phyloP scores from a whole-genome alignment of 345 rosid genomes.

The Lenwebbia sp. region DNA sequence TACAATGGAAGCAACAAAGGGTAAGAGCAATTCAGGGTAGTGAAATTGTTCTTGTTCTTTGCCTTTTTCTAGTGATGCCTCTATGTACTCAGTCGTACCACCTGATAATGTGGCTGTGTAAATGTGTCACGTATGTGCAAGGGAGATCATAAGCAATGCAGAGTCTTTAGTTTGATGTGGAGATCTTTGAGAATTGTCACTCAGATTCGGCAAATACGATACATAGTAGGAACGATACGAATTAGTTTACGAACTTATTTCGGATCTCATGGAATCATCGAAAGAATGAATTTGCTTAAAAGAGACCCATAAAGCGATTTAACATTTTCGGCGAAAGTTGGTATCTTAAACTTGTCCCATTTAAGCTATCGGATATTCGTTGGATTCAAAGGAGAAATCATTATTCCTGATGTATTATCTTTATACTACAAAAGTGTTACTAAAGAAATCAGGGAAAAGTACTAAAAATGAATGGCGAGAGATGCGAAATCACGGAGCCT shows the following conservation, averaged over 20 bases:
- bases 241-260: neutral
- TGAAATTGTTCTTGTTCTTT: neutral
- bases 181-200: neutral
- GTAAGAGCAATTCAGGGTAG: constrained; percentile 18
- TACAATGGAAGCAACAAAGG: constrained; percentile 30
- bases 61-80: neutral
- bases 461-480: neutral
- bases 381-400: neutral
- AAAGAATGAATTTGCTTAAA: neutral
- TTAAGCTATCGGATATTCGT: neutral
- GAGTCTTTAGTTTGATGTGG: neutral
- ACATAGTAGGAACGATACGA: neutral
- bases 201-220: neutral
- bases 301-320: neutral
- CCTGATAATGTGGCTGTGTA: neutral
- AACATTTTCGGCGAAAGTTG: neutral
- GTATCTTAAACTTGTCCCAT: neutral
- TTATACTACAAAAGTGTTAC: neutral
- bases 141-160: neutral
- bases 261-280: neutral
- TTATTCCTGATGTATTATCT: neutral
- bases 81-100: neutral
- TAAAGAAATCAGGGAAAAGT: no score
- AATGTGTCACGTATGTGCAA: neutral
- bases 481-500: neutral